These are phyloP conservation scores for Babesia bigemina DNA, from an alignment of 169 alveolate genomes.

Conservation along the genomic window DNA sequence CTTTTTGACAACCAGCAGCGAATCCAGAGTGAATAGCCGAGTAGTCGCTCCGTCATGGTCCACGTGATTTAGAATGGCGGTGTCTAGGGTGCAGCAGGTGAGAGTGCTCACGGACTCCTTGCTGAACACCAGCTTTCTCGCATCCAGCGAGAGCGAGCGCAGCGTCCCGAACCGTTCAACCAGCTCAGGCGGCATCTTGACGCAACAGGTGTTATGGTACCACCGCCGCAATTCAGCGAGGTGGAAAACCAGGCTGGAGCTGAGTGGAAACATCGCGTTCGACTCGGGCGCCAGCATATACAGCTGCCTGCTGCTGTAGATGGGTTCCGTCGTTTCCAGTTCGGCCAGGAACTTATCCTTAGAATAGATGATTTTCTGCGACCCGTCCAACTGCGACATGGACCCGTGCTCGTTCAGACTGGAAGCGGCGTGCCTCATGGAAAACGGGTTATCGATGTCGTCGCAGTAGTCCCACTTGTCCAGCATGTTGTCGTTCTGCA, in stretches of 20 bases:
- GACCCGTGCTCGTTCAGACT: background rate
- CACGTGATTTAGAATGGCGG: background rate
- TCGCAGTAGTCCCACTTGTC: constrained; percentile 50
- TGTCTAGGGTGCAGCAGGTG: constrained; percentile 9
- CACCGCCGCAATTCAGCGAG: constrained; percentile 19
- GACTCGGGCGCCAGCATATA: constrained; percentile 1
- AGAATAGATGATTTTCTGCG: constrained; percentile 6
- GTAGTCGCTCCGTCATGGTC: constrained; percentile 2
- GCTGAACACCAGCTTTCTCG: background rate
- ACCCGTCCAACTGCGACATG: background rate
- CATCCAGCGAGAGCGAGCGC: constrained; percentile 6
- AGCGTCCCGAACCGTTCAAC: background rate
- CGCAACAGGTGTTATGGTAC: constrained; percentile 13
- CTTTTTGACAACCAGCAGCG: background rate
- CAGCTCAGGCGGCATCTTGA: background rate
- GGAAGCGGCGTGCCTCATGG: constrained; percentile 2
- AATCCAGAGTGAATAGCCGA: background rate
- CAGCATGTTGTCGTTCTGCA: constrained; percentile 28
- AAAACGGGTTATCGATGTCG: constrained; percentile 50
- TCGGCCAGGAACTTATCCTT: constrained; percentile 29
- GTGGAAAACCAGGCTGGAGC: background rate
- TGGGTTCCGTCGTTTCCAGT: background rate
- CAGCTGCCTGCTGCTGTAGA: background rate
- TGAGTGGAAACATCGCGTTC: background rate
- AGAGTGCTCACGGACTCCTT: background rate